phyloP scores from a whole-genome alignment of 202 grass and related monocot genomes.

The Musa balbisiana region DNA sequence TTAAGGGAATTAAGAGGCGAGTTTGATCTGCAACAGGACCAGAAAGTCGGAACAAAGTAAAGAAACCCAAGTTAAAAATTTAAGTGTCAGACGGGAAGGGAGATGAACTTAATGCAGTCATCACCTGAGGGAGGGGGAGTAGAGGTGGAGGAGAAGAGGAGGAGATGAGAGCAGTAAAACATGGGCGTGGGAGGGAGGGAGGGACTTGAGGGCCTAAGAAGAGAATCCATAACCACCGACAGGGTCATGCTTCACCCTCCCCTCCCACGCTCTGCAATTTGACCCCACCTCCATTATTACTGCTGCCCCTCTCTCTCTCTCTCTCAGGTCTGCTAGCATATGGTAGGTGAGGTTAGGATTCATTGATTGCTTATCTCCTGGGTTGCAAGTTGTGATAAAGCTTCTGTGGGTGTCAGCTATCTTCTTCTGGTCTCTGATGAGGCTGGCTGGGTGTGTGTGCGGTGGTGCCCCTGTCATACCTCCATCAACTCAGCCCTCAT shows the following conservation, averaged over 20 bases:
- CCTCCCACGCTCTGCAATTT: conserved; percentile 43
- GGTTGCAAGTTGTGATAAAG: not conserved
- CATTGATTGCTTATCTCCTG: conserved; percentile 19
- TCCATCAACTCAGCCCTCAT: not conserved
- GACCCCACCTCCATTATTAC: conserved; percentile 15
- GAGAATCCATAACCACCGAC: conserved; percentile 61
- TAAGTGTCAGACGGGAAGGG: too few species aligned
- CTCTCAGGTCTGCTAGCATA: not conserved
- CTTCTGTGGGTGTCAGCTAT: not conserved
- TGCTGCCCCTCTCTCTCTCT: not conserved
- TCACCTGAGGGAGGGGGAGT: not conserved
- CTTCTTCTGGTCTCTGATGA: not conserved
- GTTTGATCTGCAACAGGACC: too few species aligned
- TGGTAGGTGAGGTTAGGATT: conserved; percentile 11
- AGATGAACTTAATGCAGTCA: too few species aligned
- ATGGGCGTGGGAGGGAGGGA: conserved; percentile 23
- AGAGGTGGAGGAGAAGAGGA: not conserved
- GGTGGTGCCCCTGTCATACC: not conserved
- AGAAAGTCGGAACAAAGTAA: too few species aligned
- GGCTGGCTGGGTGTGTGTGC: not conserved
- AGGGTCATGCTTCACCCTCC: conserved; percentile 67
- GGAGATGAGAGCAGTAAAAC: not conserved
- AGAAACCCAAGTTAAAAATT: too few species aligned
- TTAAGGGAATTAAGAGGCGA: not conserved
- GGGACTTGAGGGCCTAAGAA: not conserved